A percentile compares a stretch with the other conserved stretches of the same genome.
phyloP scores from a whole-genome alignment of 306 rosid genomes.

The Herpetospermum pedunculosum region DNA sequence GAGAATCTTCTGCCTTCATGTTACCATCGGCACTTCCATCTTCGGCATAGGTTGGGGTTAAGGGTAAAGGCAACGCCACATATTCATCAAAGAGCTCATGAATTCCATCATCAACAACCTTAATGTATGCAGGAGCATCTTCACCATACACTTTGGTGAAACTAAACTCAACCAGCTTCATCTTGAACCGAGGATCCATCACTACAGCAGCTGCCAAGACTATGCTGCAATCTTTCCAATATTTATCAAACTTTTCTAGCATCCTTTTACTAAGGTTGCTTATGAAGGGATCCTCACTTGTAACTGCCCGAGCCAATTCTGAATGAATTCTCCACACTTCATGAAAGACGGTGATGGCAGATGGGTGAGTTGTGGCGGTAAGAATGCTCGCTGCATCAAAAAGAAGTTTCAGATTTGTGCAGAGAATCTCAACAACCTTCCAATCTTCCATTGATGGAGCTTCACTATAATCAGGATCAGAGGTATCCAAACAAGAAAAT shows the following conservation, averaged over 20 bases:
- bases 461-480: conserved; percentile 73
- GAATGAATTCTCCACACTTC: conserved; percentile 91
- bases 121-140: conserved; percentile 51
- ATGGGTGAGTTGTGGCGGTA: conserved; percentile 43
- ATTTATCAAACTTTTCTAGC: conserved; percentile 54
- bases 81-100: conserved; percentile 86
- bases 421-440: conserved; percentile 65
- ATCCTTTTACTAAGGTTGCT: conserved; percentile 37
- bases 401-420: conserved; percentile 59
- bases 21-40: conserved; percentile 42
- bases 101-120: conserved; percentile 75
- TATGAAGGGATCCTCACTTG: conserved; percentile 51
- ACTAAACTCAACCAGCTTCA: conserved; percentile 94
- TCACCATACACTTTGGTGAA: conserved; percentile 73
- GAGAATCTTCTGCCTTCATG: conserved; percentile 28
- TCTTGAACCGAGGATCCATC: conserved; percentile 94
- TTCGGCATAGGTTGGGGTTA: conserved; percentile 69
- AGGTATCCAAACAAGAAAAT: conserved; percentile 70
- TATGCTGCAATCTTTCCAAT: conserved; percentile 77
- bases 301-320: conserved; percentile 44
- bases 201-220: conserved; percentile 83
- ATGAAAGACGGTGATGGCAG: conserved; percentile 61
- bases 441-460: conserved; percentile 77
- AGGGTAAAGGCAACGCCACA: conserved; percentile 64
- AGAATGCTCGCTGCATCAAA: conserved; percentile 69